phyloP scores from a whole-genome alignment of 108 stramenopile species.

The Hondaea fermentalgiana region DNA sequence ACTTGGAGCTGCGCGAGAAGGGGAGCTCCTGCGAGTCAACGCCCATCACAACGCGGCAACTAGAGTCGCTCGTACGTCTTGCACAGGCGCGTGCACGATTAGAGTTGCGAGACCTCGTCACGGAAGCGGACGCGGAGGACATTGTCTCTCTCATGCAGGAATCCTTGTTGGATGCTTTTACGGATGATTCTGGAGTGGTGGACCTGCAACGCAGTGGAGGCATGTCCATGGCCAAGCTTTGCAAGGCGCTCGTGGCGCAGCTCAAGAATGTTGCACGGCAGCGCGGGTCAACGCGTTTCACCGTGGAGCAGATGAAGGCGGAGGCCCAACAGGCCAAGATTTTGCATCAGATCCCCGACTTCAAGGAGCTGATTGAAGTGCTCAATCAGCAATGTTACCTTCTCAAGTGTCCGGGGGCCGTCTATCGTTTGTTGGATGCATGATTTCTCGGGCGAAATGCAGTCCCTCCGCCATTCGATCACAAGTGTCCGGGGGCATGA shows the following conservation, averaged over 20 bases:
- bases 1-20: slow-evolving; percentile 69
- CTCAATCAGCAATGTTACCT: slow-evolving; percentile 43
- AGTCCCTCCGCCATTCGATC: too few species aligned
- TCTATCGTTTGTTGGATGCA: neutral
- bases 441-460: neutral
- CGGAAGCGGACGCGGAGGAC: slow-evolving; percentile 87
- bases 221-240: slow-evolving; percentile 22
- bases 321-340: slow-evolving; percentile 28
- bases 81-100: slow-evolving; percentile 90
- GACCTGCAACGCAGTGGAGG: slow-evolving; percentile 32
- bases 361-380: slow-evolving; percentile 38
- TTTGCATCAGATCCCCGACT: slow-evolving; percentile 27
- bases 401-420: slow-evolving; percentile 1
- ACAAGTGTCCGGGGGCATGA: too few species aligned
- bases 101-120: slow-evolving; percentile 76
- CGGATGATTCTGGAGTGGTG: slow-evolving; percentile 37
- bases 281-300: slow-evolving; percentile 33
- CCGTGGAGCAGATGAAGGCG: slow-evolving; percentile 9
- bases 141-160: slow-evolving; percentile 75
- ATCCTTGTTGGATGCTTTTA: slow-evolving; percentile 39
- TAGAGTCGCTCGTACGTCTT: slow-evolving; percentile 83
- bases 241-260: slow-evolving; percentile 35
- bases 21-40: slow-evolving; percentile 53
- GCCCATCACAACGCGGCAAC: slow-evolving; percentile 92
- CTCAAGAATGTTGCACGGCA: slow-evolving; percentile 19